These are phyloP conservation scores for Stevia rebaudiana DNA, from an alignment of 140 eudicot species.

Conservation along the genomic window DNA sequence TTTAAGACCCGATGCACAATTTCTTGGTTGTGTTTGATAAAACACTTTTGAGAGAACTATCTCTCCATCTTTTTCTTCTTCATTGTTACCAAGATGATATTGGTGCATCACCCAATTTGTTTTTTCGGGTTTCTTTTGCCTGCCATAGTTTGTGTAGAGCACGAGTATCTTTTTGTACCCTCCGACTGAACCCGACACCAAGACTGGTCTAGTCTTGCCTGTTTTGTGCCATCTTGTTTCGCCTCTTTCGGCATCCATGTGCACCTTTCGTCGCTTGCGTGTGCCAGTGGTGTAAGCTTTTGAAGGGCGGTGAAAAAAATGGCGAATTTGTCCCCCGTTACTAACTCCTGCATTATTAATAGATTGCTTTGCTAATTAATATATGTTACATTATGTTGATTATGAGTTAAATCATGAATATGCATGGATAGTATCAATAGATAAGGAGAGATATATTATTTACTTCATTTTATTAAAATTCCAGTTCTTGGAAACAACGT, in stretches of 20 bases:
- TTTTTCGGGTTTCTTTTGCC: slow-evolving; percentile 86
- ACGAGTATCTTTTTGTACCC: slow-evolving; percentile 92
- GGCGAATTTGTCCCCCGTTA: slow-evolving; percentile 86
- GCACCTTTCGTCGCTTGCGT: slow-evolving; percentile 80
- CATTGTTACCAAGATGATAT: slow-evolving; percentile 75
- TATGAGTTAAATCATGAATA: not conserved
- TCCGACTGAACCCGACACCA: slow-evolving; percentile 34
- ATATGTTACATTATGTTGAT: too few species aligned
- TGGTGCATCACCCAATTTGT: slow-evolving; percentile 99
- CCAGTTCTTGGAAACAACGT: not conserved
- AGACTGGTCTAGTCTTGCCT: slow-evolving; percentile 78
- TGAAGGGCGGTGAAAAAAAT: slow-evolving; percentile 88
- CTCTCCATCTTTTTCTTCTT: slow-evolving; percentile 94
- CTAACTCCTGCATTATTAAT: slow-evolving; percentile 52
- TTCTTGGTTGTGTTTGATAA: slow-evolving; percentile 95
- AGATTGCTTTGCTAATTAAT: not conserved
- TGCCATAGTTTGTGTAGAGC: slow-evolving; percentile 82
- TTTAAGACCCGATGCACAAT: slow-evolving; percentile 52
- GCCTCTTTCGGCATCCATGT: slow-evolving; percentile 63
- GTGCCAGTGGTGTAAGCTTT: slow-evolving; percentile 99
- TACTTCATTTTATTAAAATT: not conserved
- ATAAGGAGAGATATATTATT: not conserved
- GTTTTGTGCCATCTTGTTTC: slow-evolving; percentile 99
- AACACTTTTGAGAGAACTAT: slow-evolving; percentile 85
- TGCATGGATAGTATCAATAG: not conserved